phyloP scores from a whole-genome alignment of 805 yeast genomes.

The Saccharomyces jurei region DNA sequence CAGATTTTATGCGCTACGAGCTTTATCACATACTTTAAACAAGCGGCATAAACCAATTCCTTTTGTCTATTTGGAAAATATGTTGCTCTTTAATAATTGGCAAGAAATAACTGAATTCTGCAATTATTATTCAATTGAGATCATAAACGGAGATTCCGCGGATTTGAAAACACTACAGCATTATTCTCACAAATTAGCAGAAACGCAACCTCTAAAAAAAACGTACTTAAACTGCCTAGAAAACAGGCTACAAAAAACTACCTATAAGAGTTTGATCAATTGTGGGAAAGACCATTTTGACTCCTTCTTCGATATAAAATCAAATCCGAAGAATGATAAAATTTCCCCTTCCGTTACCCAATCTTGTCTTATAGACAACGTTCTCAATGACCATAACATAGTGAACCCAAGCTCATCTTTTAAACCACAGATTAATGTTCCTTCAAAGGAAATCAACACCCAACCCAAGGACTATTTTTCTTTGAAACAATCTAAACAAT shows the following conservation, averaged over 20 bases:
- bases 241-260: slow-evolving; percentile 26
- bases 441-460: neutral
- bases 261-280: slow-evolving; percentile 34
- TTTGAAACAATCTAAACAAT: neutral
- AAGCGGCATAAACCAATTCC: slow-evolving; percentile 61
- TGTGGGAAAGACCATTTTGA: slow-evolving; percentile 28
- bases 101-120: slow-evolving; percentile 51
- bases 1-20: slow-evolving; percentile 61
- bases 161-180: slow-evolving; percentile 38
- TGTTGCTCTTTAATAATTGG: slow-evolving; percentile 61
- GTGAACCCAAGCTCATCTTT: neutral
- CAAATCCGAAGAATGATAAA: neutral
- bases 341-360: neutral
- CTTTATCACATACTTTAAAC: slow-evolving; percentile 61
- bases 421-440: neutral
- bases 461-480: neutral
- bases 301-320: neutral
- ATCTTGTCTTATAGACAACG: neutral
- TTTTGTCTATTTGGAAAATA: slow-evolving; percentile 36
- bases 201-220: slow-evolving; percentile 39
- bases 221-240: slow-evolving; percentile 40
- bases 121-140: slow-evolving; percentile 52
- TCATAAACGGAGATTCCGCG: slow-evolving; percentile 32
- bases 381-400: neutral
- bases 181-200: slow-evolving; percentile 30